Base-by-base conservation (phyloP, 768 basidiomycete genomes). In the Russula brevipes region DNA sequence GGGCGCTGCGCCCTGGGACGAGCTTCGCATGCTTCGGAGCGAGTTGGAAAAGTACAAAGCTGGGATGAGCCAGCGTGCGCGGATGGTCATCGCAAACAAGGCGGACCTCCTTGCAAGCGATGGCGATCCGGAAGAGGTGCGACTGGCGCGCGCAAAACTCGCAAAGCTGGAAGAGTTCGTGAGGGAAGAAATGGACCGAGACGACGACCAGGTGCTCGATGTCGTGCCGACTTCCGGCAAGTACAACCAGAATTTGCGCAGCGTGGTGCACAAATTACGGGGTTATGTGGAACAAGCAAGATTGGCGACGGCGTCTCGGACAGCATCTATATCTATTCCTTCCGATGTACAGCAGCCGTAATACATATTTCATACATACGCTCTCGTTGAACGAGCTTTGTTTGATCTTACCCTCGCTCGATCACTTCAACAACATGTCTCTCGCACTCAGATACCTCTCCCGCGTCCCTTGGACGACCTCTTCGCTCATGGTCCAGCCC, bases 11-110 rank as follows among this genome's bases (percentile, higher is more conserved):
- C 94, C 95, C 0, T 89, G 87, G 82, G 83, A 87, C 14, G 93
- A 94, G 57, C 78, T 98, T 31, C 70, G 75, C 4, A 79, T 88
- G 11, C 77, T 98, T 12, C 78, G 81, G 24, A 82, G 86, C n/a
- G 96, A 98, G 74, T 76, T 98, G 35, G 91, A 94, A 70, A 84
- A 82, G 69, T 89, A 90, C 72, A 85, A 89, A 71, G 78, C 81
- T 2, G 92, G 88, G 14, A 84, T 98, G 81, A 89, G 88, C 70
- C 70, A 74, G 19, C 85, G 89, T 70, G 88, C 85, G 24, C 80
- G 87, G 31, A 80, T 97, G 71, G 90, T 99, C 45, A 78, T 98
- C 17, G 90, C 92, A 33, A 99, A 98, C 79, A 99, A 99, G 74
- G 97, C 94, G 0, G 97, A 99, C 75, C 72, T 91, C 38, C 81